These are phyloP conservation scores for Coemansia brasiliensis DNA, from an alignment of 192 early-diverging fungal species.

Conservation along the genomic window DNA sequence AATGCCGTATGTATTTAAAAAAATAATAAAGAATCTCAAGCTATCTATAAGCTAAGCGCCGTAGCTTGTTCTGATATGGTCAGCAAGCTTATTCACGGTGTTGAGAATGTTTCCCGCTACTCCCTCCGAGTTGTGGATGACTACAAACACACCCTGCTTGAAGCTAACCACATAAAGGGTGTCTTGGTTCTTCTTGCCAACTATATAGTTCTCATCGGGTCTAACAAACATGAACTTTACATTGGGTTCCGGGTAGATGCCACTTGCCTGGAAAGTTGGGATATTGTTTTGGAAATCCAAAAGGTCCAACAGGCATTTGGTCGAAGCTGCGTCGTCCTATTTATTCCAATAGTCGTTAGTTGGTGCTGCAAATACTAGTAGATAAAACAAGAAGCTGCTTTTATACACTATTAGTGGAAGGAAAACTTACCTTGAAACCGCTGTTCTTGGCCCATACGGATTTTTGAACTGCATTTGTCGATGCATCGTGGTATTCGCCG, in stretches of 20 bases:
- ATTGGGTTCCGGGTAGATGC: conserved; percentile 62
- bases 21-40: neutral
- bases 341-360: too few relatives aligned
- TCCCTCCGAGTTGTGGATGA: conserved; percentile 68
- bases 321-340: too few relatives aligned
- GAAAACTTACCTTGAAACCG: too few relatives aligned
- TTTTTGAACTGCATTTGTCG: too few relatives aligned
- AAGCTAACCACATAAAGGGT: conserved; percentile 8
- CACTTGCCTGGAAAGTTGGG: conserved; percentile 15
- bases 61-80: conserved; percentile 58
- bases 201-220: conserved; percentile 67
- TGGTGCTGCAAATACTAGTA: too few relatives aligned
- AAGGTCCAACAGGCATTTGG: too few relatives aligned
- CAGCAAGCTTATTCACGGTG: conserved; percentile 59
- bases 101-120: conserved; percentile 69
- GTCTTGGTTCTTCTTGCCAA: conserved; percentile 73
- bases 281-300: too few relatives aligned
- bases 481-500: neutral
- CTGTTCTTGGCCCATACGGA: too few relatives aligned
- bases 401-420: too few relatives aligned
- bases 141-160: conserved; percentile 33
- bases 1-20: neutral
- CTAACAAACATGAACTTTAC: conserved; percentile 74
- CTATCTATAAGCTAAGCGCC: neutral
- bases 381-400: too few relatives aligned